phyloP scores from a whole-genome alignment of 371 early-diverging fungal species.

The Parasitella parasitica region DNA sequence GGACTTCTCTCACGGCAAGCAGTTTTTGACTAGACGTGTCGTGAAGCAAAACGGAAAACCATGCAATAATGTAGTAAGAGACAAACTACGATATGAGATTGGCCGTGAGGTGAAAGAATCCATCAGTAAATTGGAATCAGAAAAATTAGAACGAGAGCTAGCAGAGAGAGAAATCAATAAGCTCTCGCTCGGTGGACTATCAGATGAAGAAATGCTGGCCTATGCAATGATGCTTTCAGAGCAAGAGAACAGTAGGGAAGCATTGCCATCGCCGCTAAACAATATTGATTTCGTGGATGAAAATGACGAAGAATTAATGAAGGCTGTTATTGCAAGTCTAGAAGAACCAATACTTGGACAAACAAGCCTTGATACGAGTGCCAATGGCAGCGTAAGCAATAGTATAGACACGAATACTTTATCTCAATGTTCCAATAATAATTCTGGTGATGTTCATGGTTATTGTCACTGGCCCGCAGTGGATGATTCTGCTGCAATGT shows the following conservation, averaged over 20 bases:
- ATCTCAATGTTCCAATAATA: not conserved
- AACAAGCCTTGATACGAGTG: not conserved
- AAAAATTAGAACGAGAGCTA: constrained; percentile 30
- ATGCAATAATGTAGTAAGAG: constrained; percentile 14
- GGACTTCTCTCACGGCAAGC: constrained; percentile 49
- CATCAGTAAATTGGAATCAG: constrained; percentile 28
- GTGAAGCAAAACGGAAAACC: constrained; percentile 26
- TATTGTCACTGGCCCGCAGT: constrained; percentile 13
- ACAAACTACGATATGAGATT: constrained; percentile 36
- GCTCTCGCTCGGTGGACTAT: constrained; percentile 39
- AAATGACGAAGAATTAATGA: constrained; percentile 44
- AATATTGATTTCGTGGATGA: constrained; percentile 22
- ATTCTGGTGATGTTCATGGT: not conserved
- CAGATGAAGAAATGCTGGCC: constrained; percentile 49
- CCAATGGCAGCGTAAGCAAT: not conserved
- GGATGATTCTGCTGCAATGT: not conserved
- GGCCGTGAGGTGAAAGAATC: constrained; percentile 44
- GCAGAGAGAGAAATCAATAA: constrained; percentile 28
- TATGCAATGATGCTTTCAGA: constrained; percentile 54
- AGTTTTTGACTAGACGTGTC: constrained; percentile 25
- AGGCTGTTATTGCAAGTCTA: constrained; percentile 48
- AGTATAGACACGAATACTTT: not conserved
- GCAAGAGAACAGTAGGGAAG: constrained; percentile 1
- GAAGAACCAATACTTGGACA: not conserved
- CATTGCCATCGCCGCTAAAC: not conserved